These are phyloP conservation scores for Stipa capillata DNA, from an alignment of 176 grass and related monocot genomes.

Conservation along the genomic window DNA sequence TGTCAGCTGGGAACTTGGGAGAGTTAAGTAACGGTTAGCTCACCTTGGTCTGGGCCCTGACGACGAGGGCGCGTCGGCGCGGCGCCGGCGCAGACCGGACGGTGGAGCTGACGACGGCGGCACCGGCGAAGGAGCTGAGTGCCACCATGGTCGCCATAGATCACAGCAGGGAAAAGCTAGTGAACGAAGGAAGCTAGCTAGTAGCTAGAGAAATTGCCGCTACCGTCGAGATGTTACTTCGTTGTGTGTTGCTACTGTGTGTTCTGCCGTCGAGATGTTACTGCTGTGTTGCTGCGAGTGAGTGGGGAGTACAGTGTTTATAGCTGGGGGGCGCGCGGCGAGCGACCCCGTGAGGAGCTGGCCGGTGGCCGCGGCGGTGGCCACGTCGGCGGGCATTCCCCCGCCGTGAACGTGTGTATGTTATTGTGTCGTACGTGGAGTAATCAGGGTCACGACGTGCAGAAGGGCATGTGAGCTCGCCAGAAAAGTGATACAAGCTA, in stretches of 20 bases:
- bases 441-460: not conserved
- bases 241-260: no score
- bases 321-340: not conserved
- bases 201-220: not conserved
- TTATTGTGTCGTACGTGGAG: not conserved
- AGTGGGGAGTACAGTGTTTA: not conserved
- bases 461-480: not conserved
- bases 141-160: not conserved
- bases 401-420: not conserved
- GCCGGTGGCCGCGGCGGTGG: not conserved
- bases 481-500: not conserved
- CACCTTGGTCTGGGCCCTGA: conserved; percentile 10
- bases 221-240: not conserved
- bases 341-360: not conserved
- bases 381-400: not conserved
- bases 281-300: not conserved
- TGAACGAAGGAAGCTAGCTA: not conserved
- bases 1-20: no score
- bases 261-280: no score
- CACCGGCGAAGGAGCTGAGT: not conserved
- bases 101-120: not conserved
- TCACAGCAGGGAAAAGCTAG: not conserved
- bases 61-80: not conserved
- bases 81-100: not conserved
- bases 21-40: no score